Base-by-base conservation (phyloP, 768 basidiomycete species). In the Agaricus subrufescens region DNA sequence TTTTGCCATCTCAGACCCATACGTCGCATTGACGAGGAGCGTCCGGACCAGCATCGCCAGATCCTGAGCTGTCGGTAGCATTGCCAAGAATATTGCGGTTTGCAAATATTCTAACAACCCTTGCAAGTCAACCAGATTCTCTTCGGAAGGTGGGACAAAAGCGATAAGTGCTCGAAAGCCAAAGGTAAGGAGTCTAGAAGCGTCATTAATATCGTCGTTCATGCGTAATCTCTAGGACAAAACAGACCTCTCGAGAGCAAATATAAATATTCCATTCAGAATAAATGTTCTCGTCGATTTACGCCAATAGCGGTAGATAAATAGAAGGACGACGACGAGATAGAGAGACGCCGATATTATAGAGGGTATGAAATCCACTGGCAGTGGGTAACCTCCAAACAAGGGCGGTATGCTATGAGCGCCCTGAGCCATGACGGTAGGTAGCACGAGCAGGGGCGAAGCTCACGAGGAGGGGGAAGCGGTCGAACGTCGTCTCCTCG, bases 61-160 rank as follows among this genome's bases (percentile, higher is more conserved):
- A 25, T 57, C 56, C 23, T 57, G 56, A 10, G 49, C 19, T 31
- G 50, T 59, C 12, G 57, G 52, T 19, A 72, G 55, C 48, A 65
- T 68, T 4, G 67, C 66, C 58, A 68, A 59, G 26, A 58, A 64
- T 1, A 65, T 60, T 1, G 63, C 66, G 25, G 57, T 58, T 50
- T 69, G 67, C 52, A 67, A 53, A 58, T 71, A 71, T 42, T 64
- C 61, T 49, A 65, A 63, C 37, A 69, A 52, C 3, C 66, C 68
- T 12, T 59, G 45, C 3, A 58, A 55, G 52, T 61, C 64, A 0
- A 49, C 60, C 3, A 54, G 37, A 15, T 38, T 46, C 5, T 54
- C 53, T 37, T 50, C 52, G 14, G 56, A 56, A 3, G 46, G 39
- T 3, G 60, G 57, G n/a, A 37, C 45, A 11, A 52, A 46, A 37